Conservation (phyloP, 305 asterid species). For the Fraxinus nigra region DNA sequence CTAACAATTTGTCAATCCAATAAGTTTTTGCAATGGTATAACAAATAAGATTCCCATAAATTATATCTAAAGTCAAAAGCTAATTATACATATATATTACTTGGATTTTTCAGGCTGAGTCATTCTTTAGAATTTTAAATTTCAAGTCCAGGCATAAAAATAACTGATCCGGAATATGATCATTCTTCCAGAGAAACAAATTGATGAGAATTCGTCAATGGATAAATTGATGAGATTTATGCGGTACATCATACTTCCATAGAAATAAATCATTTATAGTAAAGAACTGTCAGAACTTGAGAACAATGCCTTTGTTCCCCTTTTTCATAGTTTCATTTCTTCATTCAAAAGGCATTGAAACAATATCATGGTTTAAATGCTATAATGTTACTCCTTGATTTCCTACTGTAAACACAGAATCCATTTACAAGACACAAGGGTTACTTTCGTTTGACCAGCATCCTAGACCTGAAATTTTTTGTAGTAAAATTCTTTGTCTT, state of each 20-base stretch:
- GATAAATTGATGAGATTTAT: neutral
- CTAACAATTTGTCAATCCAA: neutral
- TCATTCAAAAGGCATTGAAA: neutral
- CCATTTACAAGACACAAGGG: neutral
- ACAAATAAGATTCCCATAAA: neutral
- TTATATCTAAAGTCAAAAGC: neutral
- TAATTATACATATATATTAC: neutral
- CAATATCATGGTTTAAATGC: neutral
- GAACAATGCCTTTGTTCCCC: neutral
- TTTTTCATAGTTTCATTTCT: neutral
- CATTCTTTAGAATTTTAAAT: neutral
- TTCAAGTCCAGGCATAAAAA: neutral
- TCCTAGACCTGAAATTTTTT: neutral
- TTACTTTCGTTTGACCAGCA: neutral
- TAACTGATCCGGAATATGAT: neutral
- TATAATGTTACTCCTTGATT: neutral
- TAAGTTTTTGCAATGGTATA: neutral
- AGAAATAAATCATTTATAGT: neutral
- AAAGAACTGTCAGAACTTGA: neutral
- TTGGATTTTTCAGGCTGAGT: neutral
- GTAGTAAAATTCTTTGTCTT: neutral
- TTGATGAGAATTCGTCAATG: neutral
- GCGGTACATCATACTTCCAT: neutral
- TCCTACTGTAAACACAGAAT: neutral
- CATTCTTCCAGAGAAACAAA: neutral